Percentiles rank a stretch among this genome's conserved stretches.
Conservation (phyloP, 164 flowering plant species). For the Aristolochia fimbriata region DNA sequence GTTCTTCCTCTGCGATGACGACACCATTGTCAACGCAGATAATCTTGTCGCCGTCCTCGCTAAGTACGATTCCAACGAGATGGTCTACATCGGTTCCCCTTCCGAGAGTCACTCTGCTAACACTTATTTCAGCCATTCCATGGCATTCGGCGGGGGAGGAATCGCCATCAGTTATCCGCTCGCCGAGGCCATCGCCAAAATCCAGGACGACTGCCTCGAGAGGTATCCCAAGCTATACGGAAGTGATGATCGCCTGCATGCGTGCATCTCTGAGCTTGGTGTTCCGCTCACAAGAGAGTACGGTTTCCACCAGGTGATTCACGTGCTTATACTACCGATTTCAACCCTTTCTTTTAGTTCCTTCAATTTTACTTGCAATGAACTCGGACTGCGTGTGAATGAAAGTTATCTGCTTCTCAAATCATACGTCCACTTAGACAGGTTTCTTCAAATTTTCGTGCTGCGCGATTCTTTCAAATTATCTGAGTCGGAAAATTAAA, state of each 20-base stretch:
- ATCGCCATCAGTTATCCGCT: slow-evolving; percentile 52
- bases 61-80: slow-evolving; percentile 40
- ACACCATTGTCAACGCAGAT: slow-evolving; percentile 44
- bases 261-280: slow-evolving; percentile 59
- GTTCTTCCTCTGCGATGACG: slow-evolving; percentile 61
- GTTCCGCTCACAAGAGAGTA: slow-evolving; percentile 44
- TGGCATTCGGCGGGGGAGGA: slow-evolving; percentile 69
- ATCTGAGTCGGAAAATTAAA: no score
- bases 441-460: no score
- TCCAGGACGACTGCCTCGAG: slow-evolving; percentile 48
- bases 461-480: no score
- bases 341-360: background rate
- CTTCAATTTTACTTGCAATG: no score
- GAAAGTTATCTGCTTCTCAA: no score
- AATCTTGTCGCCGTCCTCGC: slow-evolving; percentile 40
- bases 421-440: no score
- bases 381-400: no score
- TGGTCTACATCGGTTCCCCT: slow-evolving; percentile 45
- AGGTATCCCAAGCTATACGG: slow-evolving; percentile 56
- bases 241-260: slow-evolving; percentile 62
- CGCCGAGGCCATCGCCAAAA: slow-evolving; percentile 32
- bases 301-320: slow-evolving; percentile 61
- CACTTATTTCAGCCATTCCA: slow-evolving; percentile 41
- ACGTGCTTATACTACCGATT: background rate
- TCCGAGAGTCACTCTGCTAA: slow-evolving; percentile 62